Conservation (phyloP, 2,329 filamentous ascomycete genomes). For the Zalaria obscura region DNA sequence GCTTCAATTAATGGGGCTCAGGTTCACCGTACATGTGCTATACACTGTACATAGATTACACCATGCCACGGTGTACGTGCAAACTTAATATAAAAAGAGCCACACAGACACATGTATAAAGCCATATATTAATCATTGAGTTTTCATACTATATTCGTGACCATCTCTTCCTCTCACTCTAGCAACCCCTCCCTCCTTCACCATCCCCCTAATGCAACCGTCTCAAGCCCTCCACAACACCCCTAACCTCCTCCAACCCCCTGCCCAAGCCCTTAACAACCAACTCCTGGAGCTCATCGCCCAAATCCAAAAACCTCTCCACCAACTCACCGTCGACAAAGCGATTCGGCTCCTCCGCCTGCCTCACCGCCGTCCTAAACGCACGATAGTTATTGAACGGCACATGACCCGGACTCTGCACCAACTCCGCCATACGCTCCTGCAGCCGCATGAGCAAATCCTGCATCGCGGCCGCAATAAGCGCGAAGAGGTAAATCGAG, state of each 20-base stretch:
- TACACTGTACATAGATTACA: too few species aligned
- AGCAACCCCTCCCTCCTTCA: not conserved
- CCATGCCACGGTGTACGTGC: too few species aligned
- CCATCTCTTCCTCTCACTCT: not conserved
- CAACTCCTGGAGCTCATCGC: slow-evolving; percentile 41
- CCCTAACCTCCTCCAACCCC: slow-evolving; percentile 44
- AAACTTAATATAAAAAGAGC: too few species aligned
- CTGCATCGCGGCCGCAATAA: slow-evolving; percentile 57
- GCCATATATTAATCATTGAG: too few species aligned
- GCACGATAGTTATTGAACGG: slow-evolving; percentile 70
- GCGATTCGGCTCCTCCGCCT: slow-evolving; percentile 61
- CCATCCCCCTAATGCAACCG: slow-evolving; percentile 27
- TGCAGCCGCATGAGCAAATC: slow-evolving; percentile 78
- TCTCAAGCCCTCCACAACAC: slow-evolving; percentile 42
- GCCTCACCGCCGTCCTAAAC: slow-evolving; percentile 58
- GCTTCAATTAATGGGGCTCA: too few species aligned
- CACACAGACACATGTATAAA: too few species aligned
- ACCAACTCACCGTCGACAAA: slow-evolving; percentile 90
- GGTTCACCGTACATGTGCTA: too few species aligned
- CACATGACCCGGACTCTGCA: slow-evolving; percentile 58
- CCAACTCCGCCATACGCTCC: slow-evolving; percentile 47
- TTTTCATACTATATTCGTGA: too few species aligned
- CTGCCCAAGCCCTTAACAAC: slow-evolving; percentile 38
- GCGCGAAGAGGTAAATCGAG: slow-evolving; percentile 76
- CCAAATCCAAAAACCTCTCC: slow-evolving; percentile 66